Evolutionary conservation across 345 rosid genomes (phyloP), one percentile per base, ranked within the genome.

Genomic region (Microcos paniculata): DNA sequence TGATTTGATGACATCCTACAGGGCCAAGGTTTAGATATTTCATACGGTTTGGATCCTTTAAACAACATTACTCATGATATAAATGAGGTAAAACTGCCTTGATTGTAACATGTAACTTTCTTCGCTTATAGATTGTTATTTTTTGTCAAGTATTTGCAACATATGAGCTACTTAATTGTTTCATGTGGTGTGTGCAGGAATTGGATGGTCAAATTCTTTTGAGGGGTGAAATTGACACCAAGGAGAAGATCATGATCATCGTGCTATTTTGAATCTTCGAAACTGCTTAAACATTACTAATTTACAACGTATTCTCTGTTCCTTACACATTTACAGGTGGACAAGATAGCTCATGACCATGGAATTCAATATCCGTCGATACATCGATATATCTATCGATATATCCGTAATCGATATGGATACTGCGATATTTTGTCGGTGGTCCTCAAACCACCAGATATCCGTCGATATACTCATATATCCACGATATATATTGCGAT

Each of bases 191-290:
- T 55, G 24, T 86, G 82, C 90, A 94, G 99, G 99, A 96, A 79
- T 5, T 96, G 74, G 98, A 96, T 78, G 87, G 96, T 74, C 98
- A 96, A 84, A 97, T 94, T 76, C 98, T 97, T 72, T 76, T 96
- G 88, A 89, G 91, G 97, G 99, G 94, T 81, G 99, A 96, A 86
- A 96, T 96, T 72, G 99, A 96, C 85, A 49, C 92, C 59, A 93
- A 95, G 97, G 98, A 24, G 30, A 75, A 66, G 33, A 24, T 89
- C 71, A 75, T 78, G 66, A 30, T 69, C 57, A 62, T 23, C 51
- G 51, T 80, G 26, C 24, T 75, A 10, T 74, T 73, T 19, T 68
- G 26, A 48, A 72, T 43, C 14, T 56, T 12, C 26, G 57, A 3
- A 46, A 45, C 58, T 45, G 69, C 59, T 31, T 62, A 46, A 73